A percentile compares a stretch with the other conserved stretches of the same genome.
Evolutionary conservation across 2,329 filamentous ascomycete genomes (phyloP).

Genomic region (Fusarium tanahbumbuense): DNA sequence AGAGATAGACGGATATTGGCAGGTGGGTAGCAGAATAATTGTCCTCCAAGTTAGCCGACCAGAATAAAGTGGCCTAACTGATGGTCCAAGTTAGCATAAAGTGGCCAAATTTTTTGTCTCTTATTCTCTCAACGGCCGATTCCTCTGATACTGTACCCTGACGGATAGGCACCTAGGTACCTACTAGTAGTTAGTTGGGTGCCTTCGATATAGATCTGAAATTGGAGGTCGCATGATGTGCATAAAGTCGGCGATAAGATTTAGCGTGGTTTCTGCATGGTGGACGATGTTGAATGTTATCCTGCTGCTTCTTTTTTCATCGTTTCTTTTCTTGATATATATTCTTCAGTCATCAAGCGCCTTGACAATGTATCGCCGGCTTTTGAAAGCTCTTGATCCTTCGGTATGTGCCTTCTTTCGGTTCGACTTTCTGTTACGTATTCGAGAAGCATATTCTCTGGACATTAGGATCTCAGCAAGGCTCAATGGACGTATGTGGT

Average conservation of each 20-base stretch:
- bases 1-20: background rate
- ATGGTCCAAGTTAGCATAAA: background rate
- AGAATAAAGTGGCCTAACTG: background rate
- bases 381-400: constrained; percentile 5
- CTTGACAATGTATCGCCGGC: background rate
- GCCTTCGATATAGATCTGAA: background rate
- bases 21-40: background rate
- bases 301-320: background rate
- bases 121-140: background rate
- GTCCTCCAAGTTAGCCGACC: background rate
- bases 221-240: background rate
- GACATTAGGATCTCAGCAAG: background rate
- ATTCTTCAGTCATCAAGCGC: background rate
- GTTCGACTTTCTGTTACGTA: background rate
- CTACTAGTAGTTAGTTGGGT: background rate
- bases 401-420: background rate
- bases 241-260: background rate
- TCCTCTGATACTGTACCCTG: background rate
- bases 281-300: background rate
- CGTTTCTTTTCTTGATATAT: too few relatives aligned
- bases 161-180: background rate
- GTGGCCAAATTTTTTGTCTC: background rate
- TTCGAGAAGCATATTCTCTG: background rate
- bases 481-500: background rate
- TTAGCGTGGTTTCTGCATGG: background rate